Percentiles rank a stretch among this genome's conserved stretches.
phyloP scores from a whole-genome alignment of 345 rosid genomes.

The Psidium guajava region DNA sequence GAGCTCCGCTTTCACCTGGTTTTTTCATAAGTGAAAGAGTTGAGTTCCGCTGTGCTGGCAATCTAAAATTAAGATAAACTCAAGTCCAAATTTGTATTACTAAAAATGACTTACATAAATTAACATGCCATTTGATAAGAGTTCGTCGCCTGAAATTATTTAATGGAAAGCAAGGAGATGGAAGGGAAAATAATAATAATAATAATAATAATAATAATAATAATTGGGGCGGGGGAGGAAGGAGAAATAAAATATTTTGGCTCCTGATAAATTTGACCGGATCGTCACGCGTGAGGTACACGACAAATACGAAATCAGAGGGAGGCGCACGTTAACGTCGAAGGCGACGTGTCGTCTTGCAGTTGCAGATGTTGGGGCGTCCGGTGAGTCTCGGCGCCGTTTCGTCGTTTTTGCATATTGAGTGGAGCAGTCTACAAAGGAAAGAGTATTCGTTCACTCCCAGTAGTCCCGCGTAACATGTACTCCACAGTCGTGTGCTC shows the following conservation, averaged over 20 bases:
- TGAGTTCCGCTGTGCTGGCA: no score
- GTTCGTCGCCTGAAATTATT: not conserved
- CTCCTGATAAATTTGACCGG: conserved; percentile 5
- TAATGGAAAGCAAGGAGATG: not conserved
- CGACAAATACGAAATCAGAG: conserved; percentile 27
- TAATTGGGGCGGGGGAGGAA: no score
- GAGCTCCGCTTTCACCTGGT: not conserved
- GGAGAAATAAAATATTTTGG: not conserved
- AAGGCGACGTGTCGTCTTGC: conserved; percentile 5
- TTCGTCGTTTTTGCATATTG: not conserved
- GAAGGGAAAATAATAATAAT: no score
- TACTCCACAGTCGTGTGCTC: not conserved
- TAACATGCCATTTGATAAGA: not conserved
- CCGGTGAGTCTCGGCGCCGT: conserved; percentile 18
- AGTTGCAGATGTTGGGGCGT: not conserved
- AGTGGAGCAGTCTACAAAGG: not conserved
- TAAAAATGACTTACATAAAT: not conserved
- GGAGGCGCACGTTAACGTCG: conserved; percentile 5
- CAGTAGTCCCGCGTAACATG: not conserved
- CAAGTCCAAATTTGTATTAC: not conserved
- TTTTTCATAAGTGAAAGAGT: not conserved
- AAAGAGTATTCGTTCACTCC: not conserved
- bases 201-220: no score
- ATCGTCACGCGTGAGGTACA: conserved; percentile 54
- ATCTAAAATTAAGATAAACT: not conserved